A percentile compares a stretch with the other conserved stretches of the same genome.
These are phyloP conservation scores for Zasmidium cellare DNA, from an alignment of 2,329 filamentous ascomycete genomes.

Conservation along the genomic window DNA sequence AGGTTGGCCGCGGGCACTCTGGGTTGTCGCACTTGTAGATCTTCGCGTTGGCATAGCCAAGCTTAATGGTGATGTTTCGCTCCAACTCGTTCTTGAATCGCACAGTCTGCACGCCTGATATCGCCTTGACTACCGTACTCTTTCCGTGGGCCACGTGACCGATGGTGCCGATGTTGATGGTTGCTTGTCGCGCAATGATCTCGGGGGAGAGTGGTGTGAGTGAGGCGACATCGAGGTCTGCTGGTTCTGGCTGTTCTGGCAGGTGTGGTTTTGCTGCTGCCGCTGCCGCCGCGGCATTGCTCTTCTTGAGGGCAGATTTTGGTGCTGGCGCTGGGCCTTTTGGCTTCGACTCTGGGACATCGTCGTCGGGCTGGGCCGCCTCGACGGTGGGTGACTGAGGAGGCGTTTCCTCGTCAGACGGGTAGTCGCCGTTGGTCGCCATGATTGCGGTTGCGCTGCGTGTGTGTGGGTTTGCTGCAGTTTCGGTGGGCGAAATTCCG, in stretches of 20 bases:
- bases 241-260: slow-evolving; percentile 90
- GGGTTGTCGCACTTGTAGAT: slow-evolving; percentile 97
- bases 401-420: slow-evolving; percentile 53
- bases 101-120: slow-evolving; percentile 97
- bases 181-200: slow-evolving; percentile 96
- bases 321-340: slow-evolving; percentile 59
- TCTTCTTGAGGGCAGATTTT: slow-evolving; percentile 87
- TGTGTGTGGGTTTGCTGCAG: background rate
- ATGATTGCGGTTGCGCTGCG: slow-evolving; percentile 43
- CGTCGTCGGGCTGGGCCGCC: slow-evolving; percentile 63
- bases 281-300: slow-evolving; percentile 56
- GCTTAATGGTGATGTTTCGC: slow-evolving; percentile 99
- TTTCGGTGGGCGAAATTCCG: background rate
- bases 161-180: slow-evolving; percentile 99
- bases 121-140: slow-evolving; percentile 98
- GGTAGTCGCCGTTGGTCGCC: slow-evolving; percentile 57
- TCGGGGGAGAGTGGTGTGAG: slow-evolving; percentile 88
- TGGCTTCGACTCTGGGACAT: slow-evolving; percentile 60
- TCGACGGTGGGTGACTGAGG: slow-evolving; percentile 55
- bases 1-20: slow-evolving; percentile 88
- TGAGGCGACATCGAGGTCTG: slow-evolving; percentile 77
- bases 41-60: slow-evolving; percentile 98
- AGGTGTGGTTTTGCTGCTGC: slow-evolving; percentile 63
- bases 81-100: slow-evolving; percentile 99
- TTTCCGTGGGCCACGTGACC: slow-evolving; percentile 99